These are phyloP conservation scores for Jimgerdemannia flammicorona DNA, from an alignment of 192 early-diverging fungal genomes.

Conservation along the genomic window DNA sequence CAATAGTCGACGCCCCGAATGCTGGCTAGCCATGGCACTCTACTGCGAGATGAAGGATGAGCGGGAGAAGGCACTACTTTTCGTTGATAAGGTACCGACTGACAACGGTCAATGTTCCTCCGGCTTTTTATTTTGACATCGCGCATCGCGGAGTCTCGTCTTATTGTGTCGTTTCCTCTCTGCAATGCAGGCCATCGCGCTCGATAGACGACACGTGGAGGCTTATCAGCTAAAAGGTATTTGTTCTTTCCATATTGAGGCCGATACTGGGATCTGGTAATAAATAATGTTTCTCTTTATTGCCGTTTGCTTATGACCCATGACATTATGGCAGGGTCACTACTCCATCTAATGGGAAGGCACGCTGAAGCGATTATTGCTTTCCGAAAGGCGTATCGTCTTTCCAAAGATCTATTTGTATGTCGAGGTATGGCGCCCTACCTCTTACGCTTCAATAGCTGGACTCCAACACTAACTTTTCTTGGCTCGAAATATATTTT, in stretches of 20 bases:
- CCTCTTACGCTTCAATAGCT: too few species aligned
- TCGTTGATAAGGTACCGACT: not conserved
- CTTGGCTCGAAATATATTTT: too few species aligned
- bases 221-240: constrained; percentile 1
- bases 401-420: constrained; percentile 6
- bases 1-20: not conserved
- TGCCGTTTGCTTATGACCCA: not conserved
- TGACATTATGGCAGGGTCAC: not conserved
- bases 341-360: not conserved
- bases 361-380: not conserved
- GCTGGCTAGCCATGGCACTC: constrained; percentile 1
- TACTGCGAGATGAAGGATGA: constrained; percentile 1
- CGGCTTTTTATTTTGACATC: too few species aligned
- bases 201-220: constrained; percentile 2
- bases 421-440: not conserved
- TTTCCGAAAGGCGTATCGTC: not conserved
- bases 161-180: not conserved
- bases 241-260: not conserved
- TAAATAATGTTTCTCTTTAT: too few species aligned
- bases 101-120: not conserved
- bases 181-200: not conserved
- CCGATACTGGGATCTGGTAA: not conserved
- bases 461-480: too few species aligned
- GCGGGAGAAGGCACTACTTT: not conserved
- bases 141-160: too few species aligned